Base-by-base conservation (phyloP, 805 yeast species). In the Saturnispora gosingensis region DNA sequence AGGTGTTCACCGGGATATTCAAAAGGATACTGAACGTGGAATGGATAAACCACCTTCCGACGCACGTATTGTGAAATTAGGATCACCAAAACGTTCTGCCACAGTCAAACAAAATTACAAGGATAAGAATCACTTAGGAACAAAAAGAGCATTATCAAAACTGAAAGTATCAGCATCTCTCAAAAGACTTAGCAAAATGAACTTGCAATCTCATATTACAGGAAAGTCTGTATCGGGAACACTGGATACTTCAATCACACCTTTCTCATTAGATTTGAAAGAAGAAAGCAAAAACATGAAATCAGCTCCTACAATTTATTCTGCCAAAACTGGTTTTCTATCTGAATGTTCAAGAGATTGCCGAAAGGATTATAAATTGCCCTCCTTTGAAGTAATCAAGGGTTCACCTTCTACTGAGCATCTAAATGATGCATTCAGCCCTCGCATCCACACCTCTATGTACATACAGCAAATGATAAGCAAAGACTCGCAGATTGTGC, bases 371-470 rank as follows among this genome's bases (percentile, higher is more conserved):
- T 38, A 38, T 24, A 38, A 38, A 38, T 18, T 38, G 42, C 42
- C 42, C 3, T 38, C 42, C 7, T 38, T 38, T 38, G 42, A 38
- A 18, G 4, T 16, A 16, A 38, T 9, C 5, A 40, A 27, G 11
- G n/a, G 30, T 13, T 8, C 18, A 11, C 10, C 13, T 38, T 38
- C 42, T 18, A 38, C 6, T 16, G 42, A 5, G 11, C 18, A 3
- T 20, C 6, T 38, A 5, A 18, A 8, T 38, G 42, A 38, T 9
- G 22, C 24, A 4, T 30, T 32, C 24, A 42, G 24, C 6, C 42
- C 51, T 18, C 28, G 35, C n/a, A 32, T 42, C 15, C 43, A 43
- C 28, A 48, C 51, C 15, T 48, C 46, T 3, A 42, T 42, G 25
- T 48, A 42, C 34, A 16, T 40, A 3, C 43, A 40, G 18, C 51